Evolutionary conservation across 306 rosid species (phyloP).

Genomic region (Sphenostylis stenocarpa): DNA sequence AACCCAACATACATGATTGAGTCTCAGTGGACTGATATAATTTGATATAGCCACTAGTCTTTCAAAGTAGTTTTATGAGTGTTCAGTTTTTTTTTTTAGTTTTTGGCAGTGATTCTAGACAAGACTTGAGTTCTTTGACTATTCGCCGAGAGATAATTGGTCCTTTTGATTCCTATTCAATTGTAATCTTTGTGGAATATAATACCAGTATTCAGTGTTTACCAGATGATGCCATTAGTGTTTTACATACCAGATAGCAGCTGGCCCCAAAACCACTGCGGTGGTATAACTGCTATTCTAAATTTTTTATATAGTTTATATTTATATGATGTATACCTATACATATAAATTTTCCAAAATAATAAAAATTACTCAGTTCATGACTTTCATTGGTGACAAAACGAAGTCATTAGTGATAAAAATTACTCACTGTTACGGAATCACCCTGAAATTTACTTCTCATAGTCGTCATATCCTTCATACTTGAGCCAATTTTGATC

Average conservation of each 20-base stretch:
- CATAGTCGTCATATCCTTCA: background rate
- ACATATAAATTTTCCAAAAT: too few relatives aligned
- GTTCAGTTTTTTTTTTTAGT: background rate
- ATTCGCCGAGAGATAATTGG: background rate
- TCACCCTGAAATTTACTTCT: background rate
- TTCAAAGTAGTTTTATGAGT: background rate
- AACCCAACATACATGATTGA: background rate
- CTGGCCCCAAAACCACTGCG: background rate
- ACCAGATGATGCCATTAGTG: background rate
- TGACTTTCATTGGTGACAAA: background rate
- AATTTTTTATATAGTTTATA: too few relatives aligned
- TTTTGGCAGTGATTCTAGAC: background rate
- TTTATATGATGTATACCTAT: too few relatives aligned
- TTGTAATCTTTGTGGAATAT: background rate
- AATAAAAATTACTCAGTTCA: background rate
- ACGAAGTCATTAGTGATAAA: background rate
- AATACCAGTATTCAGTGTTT: background rate
- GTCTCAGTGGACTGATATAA: background rate
- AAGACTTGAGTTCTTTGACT: background rate
- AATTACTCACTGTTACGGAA: too few relatives aligned
- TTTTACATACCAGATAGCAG: background rate
- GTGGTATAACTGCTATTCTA: background rate
- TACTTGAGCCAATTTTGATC: constrained; percentile 33
- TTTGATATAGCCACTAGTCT: background rate
- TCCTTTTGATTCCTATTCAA: background rate